Conservation (phyloP, 2,329 filamentous ascomycete species). For the Microascus cirrosus region DNA sequence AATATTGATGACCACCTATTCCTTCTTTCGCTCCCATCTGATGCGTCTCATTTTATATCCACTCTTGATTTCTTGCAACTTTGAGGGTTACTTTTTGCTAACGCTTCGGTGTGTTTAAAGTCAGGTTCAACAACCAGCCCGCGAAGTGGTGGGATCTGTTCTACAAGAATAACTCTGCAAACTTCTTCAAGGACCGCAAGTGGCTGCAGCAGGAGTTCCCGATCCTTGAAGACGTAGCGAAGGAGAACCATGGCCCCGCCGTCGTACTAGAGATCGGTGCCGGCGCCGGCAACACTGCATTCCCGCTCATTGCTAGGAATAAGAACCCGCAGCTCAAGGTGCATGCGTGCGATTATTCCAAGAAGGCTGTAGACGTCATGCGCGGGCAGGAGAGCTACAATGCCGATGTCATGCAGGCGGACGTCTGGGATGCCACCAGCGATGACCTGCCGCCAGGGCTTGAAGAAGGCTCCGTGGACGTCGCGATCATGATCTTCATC, state of each 20-base stretch:
- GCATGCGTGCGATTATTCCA: conserved; percentile 93
- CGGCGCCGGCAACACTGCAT: conserved; percentile 92
- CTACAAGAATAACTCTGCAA: conserved; percentile 93
- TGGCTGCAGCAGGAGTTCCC: conserved; percentile 97
- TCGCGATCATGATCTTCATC: conserved; percentile 92
- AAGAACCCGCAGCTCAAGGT: conserved; percentile 71
- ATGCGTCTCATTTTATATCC: conserved; percentile 21
- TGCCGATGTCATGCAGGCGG: conserved; percentile 62
- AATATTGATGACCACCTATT: conserved; percentile 50
- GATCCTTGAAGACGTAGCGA: conserved; percentile 65
- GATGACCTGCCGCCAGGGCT: conserved; percentile 66
- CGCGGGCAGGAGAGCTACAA: conserved; percentile 68
- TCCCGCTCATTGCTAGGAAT: conserved; percentile 78
- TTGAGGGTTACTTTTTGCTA: conserved; percentile 3
- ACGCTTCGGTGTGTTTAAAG: conserved; percentile 23
- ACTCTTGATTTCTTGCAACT: conserved; percentile 6
- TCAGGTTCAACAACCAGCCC: conserved; percentile 78
- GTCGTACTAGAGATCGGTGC: conserved; percentile 84
- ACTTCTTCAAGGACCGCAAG: conserved; percentile 98
- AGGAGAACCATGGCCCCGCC: conserved; percentile 55
- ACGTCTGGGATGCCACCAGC: conserved; percentile 86
- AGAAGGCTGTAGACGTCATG: conserved; percentile 90
- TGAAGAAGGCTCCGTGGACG: conserved; percentile 69
- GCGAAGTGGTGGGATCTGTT: conserved; percentile 98
- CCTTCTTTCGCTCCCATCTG: conserved; percentile 70